Percentiles rank a stretch among this genome's conserved stretches.
Conservation (phyloP, 129 eudicot genomes). For the carrot (Daucus carota) region DNA sequence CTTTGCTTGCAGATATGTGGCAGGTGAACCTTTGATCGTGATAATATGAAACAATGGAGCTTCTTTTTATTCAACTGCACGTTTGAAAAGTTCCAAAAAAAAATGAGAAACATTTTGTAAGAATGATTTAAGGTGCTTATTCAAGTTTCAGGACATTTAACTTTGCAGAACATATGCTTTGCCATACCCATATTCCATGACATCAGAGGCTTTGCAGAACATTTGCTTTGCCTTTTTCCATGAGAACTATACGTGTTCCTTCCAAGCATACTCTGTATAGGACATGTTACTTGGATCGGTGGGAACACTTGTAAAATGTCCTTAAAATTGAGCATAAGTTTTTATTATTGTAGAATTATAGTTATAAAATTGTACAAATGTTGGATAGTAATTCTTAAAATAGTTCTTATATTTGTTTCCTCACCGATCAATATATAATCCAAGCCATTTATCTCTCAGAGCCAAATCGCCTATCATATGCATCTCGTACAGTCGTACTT, state of each 20-base stretch:
- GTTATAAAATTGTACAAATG: too few species aligned
- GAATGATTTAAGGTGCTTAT: slow-evolving; percentile 2
- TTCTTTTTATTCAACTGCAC: slow-evolving; percentile 2
- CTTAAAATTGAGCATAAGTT: too few species aligned
- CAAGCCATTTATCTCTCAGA: too few species aligned
- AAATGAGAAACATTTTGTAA: not conserved
- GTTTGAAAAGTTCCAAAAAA: not conserved
- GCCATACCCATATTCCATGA: too few species aligned
- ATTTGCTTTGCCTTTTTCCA: not conserved
- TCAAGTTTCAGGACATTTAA: not conserved
- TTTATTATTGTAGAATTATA: too few species aligned
- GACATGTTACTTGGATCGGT: not conserved
- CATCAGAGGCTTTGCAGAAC: not conserved
- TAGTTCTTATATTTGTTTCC: too few species aligned
- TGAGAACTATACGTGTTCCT: not conserved
- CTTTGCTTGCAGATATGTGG: not conserved
- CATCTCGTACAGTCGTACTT: too few species aligned
- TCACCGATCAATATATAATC: too few species aligned
- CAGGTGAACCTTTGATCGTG: not conserved
- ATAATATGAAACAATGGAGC: slow-evolving; percentile 1
- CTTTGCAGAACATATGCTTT: not conserved
- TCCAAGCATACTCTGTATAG: not conserved
- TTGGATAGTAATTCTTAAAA: too few species aligned
- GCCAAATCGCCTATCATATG: too few species aligned
- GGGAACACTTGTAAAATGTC: not conserved